phyloP scores from a whole-genome alignment of 2,329 filamentous ascomycete genomes.

The Teratosphaeria viscida region DNA sequence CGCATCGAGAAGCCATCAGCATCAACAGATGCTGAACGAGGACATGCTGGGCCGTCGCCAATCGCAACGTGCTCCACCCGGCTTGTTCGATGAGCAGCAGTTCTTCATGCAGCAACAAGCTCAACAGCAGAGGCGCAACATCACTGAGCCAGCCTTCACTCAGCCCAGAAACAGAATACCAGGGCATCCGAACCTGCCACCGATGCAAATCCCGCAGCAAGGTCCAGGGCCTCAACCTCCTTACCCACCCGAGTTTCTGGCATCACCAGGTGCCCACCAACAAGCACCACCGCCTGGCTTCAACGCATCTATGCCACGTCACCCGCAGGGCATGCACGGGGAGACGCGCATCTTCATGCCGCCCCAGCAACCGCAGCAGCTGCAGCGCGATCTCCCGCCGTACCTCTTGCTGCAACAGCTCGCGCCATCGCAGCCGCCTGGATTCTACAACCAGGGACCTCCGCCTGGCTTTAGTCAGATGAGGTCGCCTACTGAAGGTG shows the following conservation, averaged over 20 bases:
- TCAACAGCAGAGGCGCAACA: conserved; percentile 20
- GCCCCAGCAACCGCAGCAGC: conserved; percentile 9
- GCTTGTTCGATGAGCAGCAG: conserved; percentile 24
- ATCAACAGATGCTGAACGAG: conserved; percentile 9
- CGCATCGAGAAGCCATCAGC: conserved; percentile 10
- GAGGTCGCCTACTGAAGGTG: conserved; percentile 4
- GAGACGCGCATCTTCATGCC: conserved; percentile 22
- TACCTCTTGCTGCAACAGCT: background rate
- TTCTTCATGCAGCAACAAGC: conserved; percentile 16
- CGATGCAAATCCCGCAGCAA: conserved; percentile 19
- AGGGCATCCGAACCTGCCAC: conserved; percentile 18
- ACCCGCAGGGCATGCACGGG: conserved; percentile 22
- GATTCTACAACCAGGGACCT: conserved; percentile 5
- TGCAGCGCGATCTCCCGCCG: conserved; percentile 1
- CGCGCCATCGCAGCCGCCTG: conserved; percentile 5
- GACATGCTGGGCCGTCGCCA: conserved; percentile 12
- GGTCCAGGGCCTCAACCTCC: conserved; percentile 1
- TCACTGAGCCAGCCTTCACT: conserved; percentile 13
- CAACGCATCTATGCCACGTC: conserved; percentile 20
- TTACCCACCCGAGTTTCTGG: conserved; percentile 14
- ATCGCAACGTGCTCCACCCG: conserved; percentile 19
- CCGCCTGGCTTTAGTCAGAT: conserved; percentile 9
- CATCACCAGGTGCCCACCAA: conserved; percentile 4
- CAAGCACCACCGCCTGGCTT: conserved; percentile 21
- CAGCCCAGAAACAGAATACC: conserved; percentile 15